Conservation (phyloP, 2,329 filamentous ascomycete species). For the Aspergillus luchuensis region DNA sequence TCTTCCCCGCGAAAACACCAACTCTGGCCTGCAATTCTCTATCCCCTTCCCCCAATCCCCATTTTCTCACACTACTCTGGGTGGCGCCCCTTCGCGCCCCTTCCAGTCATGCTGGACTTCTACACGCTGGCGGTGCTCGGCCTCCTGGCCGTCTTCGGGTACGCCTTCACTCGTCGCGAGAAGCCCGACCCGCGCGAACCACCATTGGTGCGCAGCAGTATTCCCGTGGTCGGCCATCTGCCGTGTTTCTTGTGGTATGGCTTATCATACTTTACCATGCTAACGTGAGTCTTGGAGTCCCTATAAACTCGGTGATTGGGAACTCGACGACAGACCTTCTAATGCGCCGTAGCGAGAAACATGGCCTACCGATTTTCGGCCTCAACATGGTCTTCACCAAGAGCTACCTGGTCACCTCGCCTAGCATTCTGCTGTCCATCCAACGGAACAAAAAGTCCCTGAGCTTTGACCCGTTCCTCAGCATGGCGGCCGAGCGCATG, state of each 20-base stretch:
- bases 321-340: no score
- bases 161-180: background rate
- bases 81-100: background rate
- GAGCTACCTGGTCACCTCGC: conserved; percentile 30
- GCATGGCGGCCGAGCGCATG: conserved; percentile 17
- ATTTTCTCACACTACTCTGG: background rate
- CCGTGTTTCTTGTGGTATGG: conserved; percentile 28
- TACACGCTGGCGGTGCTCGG: background rate
- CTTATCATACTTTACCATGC: conserved; percentile 23
- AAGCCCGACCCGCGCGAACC: conserved; percentile 29
- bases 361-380: conserved; percentile 23
- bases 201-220: conserved; percentile 18
- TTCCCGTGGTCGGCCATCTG: conserved; percentile 34
- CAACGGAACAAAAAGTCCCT: conserved; percentile 28
- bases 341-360: conserved; percentile 15
- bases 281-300: conserved; percentile 19
- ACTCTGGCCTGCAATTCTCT: no score
- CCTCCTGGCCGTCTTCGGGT: background rate
- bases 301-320: background rate
- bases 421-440: conserved; percentile 23
- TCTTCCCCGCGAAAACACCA: no score
- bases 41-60: no score
- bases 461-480: conserved; percentile 29
- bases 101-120: background rate
- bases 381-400: conserved; percentile 30